Evolutionary conservation across 2,329 filamentous ascomycete genomes (phyloP), one percentile per base, ranked within the genome.

Genomic region (Colletotrichum orbiculare): DNA sequence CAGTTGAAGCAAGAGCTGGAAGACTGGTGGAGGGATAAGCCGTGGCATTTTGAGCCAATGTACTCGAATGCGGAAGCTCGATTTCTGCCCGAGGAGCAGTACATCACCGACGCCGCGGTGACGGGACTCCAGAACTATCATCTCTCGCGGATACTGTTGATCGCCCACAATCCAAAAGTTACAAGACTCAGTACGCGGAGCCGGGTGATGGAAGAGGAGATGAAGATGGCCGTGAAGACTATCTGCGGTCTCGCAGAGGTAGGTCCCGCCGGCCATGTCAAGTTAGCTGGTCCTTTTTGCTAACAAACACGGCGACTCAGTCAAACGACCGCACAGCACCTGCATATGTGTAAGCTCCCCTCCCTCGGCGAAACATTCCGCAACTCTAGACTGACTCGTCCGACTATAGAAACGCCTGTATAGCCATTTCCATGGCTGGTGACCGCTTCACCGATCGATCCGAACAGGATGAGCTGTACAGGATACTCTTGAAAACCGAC

Each of bases 381-480:
- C 8, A 11, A 17, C 8, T 12, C 5, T 0, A 39, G 13, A 5
- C 11, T 8, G 10, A 13, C 2, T 8, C 2, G n/a, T n/a, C 12
- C 25, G 5, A 12, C 7, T 12, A 53, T 2, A 73, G 73, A 53
- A 73, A 74, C 12, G 73, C 69, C 3, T 73, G 69, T 17, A 66
- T 75, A 1, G 71, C 73, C 6, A 73, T 75, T 2, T 70, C 72
- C 1, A 73, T 74, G 72, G 73, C 71, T 3, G 79, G 79, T 7
- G 79, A 81, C 59, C 73, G 77, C 25, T 81, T 81, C 54, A 72
- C 70, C 2, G 72, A 75, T 7, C 67, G 70, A 6, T 68, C 67
- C 11, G 79, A 80, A 57, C 79, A 81, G 48, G 72, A 78, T 49
- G 77, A 76, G 8, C 64, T 81, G 8, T 70, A 78, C 7, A 69